Evolutionary conservation across 192 early-diverging fungal species (phyloP).

Genomic region (Helicostylum pulchrum): DNA sequence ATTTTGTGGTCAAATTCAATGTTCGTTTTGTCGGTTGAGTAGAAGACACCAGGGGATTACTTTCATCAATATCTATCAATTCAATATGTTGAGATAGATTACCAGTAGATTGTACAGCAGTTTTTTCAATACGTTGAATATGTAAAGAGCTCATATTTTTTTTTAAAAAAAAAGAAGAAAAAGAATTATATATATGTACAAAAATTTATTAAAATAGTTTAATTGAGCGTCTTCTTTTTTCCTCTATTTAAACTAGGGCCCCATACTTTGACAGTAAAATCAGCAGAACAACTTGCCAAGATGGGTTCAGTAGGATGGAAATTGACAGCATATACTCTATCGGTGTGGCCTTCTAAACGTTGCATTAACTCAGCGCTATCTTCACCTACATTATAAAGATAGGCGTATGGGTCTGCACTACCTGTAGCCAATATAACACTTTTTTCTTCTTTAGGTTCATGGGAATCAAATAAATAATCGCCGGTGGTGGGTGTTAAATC

Average conservation of each 20-base stretch:
- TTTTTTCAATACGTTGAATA: neutral
- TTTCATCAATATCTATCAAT: too few species aligned
- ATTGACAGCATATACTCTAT: slow-evolving; percentile 87
- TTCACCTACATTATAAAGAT: slow-evolving; percentile 67
- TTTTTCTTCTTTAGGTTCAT: slow-evolving; percentile 44
- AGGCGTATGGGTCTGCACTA: slow-evolving; percentile 78
- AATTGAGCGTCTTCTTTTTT: slow-evolving; percentile 34
- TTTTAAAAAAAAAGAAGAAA: neutral
- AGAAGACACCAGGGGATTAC: too few species aligned
- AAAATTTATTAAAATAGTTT: slow-evolving; percentile 6
- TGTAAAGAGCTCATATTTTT: neutral
- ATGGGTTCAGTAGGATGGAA: slow-evolving; percentile 88
- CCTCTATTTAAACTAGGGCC: slow-evolving; percentile 36
- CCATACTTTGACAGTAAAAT: slow-evolving; percentile 81
- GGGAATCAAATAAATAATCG: slow-evolving; percentile 38
- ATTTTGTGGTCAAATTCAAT: too few species aligned
- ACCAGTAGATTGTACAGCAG: neutral
- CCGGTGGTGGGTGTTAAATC: slow-evolving; percentile 12
- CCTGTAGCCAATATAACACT: slow-evolving; percentile 76
- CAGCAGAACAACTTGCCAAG: slow-evolving; percentile 80
- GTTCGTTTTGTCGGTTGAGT: too few species aligned
- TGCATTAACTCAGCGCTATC: slow-evolving; percentile 65
- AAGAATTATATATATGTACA: neutral
- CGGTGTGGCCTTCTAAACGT: slow-evolving; percentile 87
- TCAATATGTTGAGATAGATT: neutral